These are phyloP conservation scores for Sporothrix pallida DNA, from an alignment of 2,329 filamentous ascomycete species.

Conservation along the genomic window DNA sequence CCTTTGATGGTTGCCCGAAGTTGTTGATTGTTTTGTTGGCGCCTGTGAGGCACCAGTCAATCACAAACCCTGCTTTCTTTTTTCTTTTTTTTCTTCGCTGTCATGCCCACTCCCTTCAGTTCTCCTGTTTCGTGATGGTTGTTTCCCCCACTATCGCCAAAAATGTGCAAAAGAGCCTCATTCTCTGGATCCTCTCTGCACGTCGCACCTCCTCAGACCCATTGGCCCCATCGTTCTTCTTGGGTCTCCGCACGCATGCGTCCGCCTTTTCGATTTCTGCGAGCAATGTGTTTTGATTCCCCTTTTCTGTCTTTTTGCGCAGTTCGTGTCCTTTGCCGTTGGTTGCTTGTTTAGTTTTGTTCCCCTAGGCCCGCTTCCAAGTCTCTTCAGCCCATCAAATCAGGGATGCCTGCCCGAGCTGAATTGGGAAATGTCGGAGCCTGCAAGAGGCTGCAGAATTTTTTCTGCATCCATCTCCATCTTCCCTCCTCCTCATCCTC, in stretches of 20 bases:
- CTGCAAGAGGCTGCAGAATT: conserved; percentile 17
- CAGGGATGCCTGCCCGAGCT: conserved; percentile 8
- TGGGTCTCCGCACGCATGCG: conserved; percentile 2
- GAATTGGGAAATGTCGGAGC: conserved; percentile 15
- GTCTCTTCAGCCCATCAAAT: not conserved
- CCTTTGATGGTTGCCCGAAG: not conserved
- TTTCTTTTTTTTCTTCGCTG: not conserved
- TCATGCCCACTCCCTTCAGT: not conserved
- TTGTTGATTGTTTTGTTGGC: not conserved
- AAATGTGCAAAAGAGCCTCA: conserved; percentile 27
- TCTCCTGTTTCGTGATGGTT: no score
- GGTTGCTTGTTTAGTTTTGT: no score
- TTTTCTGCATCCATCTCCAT: not conserved
- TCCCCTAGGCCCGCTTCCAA: not conserved
- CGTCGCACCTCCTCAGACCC: not conserved
- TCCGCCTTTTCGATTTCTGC: conserved; percentile 10
- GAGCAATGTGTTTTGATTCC: not conserved
- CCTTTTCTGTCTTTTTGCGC: not conserved
- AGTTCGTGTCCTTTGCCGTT: not conserved
- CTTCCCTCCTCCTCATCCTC: not conserved
- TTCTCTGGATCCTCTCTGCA: conserved; percentile 1
- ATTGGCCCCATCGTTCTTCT: not conserved
- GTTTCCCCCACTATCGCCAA: not conserved
- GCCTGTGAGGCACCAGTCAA: conserved; percentile 19
- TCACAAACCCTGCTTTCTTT: not conserved